A percentile compares a stretch with the other conserved stretches of the same genome.
Conservation (phyloP, 805 yeast genomes). For the Monosporozyma aquatica region DNA sequence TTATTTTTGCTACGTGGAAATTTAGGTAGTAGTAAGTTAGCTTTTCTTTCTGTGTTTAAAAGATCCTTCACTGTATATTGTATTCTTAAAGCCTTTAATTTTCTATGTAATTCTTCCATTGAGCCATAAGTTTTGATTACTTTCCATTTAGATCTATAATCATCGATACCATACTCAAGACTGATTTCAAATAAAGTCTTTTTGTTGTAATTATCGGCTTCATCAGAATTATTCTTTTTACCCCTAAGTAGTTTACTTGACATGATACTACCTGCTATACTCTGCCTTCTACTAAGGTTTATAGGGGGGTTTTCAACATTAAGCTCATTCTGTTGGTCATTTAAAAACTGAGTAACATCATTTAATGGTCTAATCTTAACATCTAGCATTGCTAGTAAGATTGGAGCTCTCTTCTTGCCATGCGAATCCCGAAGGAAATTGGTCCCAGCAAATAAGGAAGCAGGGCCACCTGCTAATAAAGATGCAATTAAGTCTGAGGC, state of each 20-base stretch:
- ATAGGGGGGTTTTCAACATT: neutral
- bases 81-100: slow-evolving; percentile 45
- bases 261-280: neutral
- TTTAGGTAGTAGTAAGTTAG: slow-evolving; percentile 22
- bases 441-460: slow-evolving; percentile 65
- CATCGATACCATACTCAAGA: slow-evolving; percentile 85
- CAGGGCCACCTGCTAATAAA: slow-evolving; percentile 60
- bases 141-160: slow-evolving; percentile 69
- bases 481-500: slow-evolving; percentile 42
- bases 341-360: slow-evolving; percentile 4
- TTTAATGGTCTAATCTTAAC: slow-evolving; percentile 45
- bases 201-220: slow-evolving; percentile 27
- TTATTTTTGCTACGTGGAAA: slow-evolving; percentile 17
- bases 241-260: neutral
- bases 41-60: slow-evolving; percentile 17
- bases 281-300: neutral
- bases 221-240: slow-evolving; percentile 30
- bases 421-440: slow-evolving; percentile 68
- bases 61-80: slow-evolving; percentile 28
- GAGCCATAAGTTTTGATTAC: slow-evolving; percentile 66
- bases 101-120: slow-evolving; percentile 59
- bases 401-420: slow-evolving; percentile 72
- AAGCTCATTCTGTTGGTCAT: neutral
- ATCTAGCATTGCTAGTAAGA: slow-evolving; percentile 64
- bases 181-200: slow-evolving; percentile 44